Evolutionary conservation across 352 stramenopile species (phyloP).

Genomic region (Blastocystis sp.): DNA sequence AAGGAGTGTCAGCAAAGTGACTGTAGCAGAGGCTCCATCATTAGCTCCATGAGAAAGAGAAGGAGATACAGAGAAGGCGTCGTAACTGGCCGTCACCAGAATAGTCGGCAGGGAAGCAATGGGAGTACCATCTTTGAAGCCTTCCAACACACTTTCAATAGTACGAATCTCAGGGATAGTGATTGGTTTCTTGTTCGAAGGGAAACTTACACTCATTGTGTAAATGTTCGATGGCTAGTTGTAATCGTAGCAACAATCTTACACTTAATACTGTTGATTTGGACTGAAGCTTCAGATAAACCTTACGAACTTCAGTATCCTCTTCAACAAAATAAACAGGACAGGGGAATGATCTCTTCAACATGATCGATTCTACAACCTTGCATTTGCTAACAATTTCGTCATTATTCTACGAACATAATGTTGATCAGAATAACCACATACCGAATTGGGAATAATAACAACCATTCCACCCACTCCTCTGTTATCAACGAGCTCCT

Average conservation of each 20-base stretch:
- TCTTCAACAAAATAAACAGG: slow-evolving; percentile 38
- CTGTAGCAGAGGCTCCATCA: slow-evolving; percentile 15
- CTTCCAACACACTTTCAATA: slow-evolving; percentile 26
- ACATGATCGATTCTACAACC: background rate
- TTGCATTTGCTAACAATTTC: background rate
- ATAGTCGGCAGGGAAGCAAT: slow-evolving; percentile 34
- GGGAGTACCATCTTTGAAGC: slow-evolving; percentile 2
- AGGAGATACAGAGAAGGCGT: slow-evolving; percentile 33
- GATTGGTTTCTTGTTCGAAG: background rate
- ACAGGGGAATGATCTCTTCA: slow-evolving; percentile 1
- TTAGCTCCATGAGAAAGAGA: background rate
- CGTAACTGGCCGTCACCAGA: slow-evolving; percentile 53
- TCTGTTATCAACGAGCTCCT: background rate
- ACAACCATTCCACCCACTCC: slow-evolving; percentile 18
- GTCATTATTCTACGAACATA: background rate
- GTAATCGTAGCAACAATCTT: background rate
- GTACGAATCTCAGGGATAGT: slow-evolving; percentile 38
- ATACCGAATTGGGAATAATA: background rate
- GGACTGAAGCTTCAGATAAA: slow-evolving; percentile 7
- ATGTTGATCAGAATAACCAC: background rate
- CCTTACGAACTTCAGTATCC: background rate
- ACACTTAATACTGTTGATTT: background rate
- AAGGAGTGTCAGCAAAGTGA: slow-evolving; percentile 3
- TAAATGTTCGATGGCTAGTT: slow-evolving; percentile 27
- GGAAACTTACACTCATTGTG: slow-evolving; percentile 45